Conservation (phyloP, 2,329 filamentous ascomycete species). For the Ceratocystis ficicola region DNA sequence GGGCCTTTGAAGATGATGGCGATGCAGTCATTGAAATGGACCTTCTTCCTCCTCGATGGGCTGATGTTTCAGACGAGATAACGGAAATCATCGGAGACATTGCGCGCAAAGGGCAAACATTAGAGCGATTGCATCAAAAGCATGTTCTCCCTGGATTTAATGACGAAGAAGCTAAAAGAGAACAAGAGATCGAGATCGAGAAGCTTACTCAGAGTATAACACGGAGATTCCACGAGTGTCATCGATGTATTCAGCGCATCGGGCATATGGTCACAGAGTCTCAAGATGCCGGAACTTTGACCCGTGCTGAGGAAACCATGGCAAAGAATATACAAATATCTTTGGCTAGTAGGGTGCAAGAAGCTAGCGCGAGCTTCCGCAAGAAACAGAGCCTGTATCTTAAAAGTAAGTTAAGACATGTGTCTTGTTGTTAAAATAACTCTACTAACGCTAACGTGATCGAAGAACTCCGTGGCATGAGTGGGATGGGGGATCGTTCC, state of each 20-base stretch:
- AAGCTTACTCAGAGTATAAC: constrained; percentile 82
- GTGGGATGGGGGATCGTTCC: constrained; percentile 39
- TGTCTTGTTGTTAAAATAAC: neutral
- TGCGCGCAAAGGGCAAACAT: constrained; percentile 65
- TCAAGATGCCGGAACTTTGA: constrained; percentile 58
- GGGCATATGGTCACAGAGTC: constrained; percentile 78
- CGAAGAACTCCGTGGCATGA: constrained; percentile 61
- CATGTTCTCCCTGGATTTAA: constrained; percentile 94
- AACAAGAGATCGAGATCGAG: constrained; percentile 85
- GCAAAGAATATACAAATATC: constrained; percentile 91
- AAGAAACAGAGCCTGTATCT: constrained; percentile 97
- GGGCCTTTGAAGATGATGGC: constrained; percentile 70
- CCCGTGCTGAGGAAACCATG: constrained; percentile 82
- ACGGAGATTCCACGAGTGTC: constrained; percentile 75
- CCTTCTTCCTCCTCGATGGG: constrained; percentile 85
- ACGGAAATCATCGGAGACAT: constrained; percentile 70
- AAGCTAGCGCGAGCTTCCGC: constrained; percentile 79
- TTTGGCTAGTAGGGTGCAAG: constrained; percentile 75
- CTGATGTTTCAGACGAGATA: constrained; percentile 88
- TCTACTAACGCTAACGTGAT: neutral
- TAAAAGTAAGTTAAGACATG: constrained; percentile 53
- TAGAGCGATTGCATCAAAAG: constrained; percentile 92
- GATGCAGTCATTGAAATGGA: constrained; percentile 99
- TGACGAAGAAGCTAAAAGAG: constrained; percentile 77
- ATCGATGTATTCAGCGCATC: constrained; percentile 75